Evolutionary conservation across 345 rosid species (phyloP).

Genomic region (Populus pruinosa): DNA sequence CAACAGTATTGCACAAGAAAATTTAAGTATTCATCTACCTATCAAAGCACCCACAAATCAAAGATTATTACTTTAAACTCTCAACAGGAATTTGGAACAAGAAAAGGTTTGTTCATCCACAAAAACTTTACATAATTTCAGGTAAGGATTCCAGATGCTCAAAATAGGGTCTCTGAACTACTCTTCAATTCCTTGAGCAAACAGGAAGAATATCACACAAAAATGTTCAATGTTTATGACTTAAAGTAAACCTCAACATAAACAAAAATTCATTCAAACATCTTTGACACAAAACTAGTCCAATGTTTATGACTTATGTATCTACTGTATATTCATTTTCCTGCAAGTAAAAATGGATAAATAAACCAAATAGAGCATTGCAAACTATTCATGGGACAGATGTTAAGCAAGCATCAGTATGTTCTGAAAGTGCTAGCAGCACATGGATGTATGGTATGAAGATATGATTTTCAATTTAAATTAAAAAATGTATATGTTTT

Average conservation of each 20-base stretch:
- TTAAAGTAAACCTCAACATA: not conserved
- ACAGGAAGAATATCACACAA: not conserved
- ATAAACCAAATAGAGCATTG: not conserved
- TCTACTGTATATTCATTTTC: not conserved
- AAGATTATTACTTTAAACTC: not conserved
- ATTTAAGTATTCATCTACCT: not conserved
- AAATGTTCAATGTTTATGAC: not conserved
- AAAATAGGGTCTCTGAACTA: not conserved
- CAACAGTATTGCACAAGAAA: not conserved
- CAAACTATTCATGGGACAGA: not conserved
- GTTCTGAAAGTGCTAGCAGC: not conserved
- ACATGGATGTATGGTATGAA: not conserved
- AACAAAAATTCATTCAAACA: not conserved
- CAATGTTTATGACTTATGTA: not conserved
- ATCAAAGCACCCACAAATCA: not conserved
- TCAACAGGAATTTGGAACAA: not conserved
- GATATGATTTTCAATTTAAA: not conserved
- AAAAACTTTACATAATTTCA: not conserved
- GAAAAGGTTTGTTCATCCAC: not conserved
- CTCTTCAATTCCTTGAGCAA: not conserved
- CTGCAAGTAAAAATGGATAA: not conserved
- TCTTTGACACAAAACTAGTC: not conserved
- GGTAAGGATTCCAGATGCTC: not conserved
- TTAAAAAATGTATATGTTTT: not conserved
- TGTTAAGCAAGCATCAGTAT: not conserved